Evolutionary conservation across 305 asterid species (phyloP).

Genomic region (Lippia alba): DNA sequence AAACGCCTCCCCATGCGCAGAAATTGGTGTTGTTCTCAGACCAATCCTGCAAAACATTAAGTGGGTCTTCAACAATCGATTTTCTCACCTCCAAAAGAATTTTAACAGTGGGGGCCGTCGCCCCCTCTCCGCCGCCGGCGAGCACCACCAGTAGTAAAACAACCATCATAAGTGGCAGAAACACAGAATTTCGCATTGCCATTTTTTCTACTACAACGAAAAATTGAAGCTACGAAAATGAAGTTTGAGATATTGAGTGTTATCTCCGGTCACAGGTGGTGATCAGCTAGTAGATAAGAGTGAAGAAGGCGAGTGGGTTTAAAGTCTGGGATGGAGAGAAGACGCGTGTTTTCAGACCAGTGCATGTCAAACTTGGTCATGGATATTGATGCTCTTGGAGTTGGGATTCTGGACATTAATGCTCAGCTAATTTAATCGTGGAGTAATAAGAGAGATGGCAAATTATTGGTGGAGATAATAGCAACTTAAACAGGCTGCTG

Average conservation of each 20-base stretch:
- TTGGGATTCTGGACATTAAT: slow-evolving; percentile 15
- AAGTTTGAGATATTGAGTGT: neutral
- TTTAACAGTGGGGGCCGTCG: slow-evolving; percentile 33
- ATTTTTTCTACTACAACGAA: slow-evolving; percentile 1
- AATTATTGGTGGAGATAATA: neutral
- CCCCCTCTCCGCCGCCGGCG: slow-evolving; percentile 17
- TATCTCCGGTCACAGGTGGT: neutral
- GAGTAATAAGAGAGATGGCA: neutral
- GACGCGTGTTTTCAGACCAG: slow-evolving; percentile 34
- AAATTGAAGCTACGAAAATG: neutral
- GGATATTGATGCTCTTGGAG: neutral
- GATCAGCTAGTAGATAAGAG: neutral
- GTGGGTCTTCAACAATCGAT: slow-evolving; percentile 60
- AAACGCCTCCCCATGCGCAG: slow-evolving; percentile 77
- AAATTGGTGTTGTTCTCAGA: slow-evolving; percentile 44
- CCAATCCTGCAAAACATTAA: slow-evolving; percentile 63
- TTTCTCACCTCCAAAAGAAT: slow-evolving; percentile 59
- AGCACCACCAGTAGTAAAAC: slow-evolving; percentile 29
- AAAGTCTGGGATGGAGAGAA: slow-evolving; percentile 31
- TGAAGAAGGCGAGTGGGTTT: neutral
- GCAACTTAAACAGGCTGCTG: neutral
- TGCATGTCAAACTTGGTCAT: slow-evolving; percentile 35
- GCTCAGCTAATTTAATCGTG: neutral
- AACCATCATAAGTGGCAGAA: slow-evolving; percentile 6
- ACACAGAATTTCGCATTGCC: slow-evolving; percentile 26